Conservation (phyloP, 2,329 filamentous ascomycete genomes). For the Colletotrichum horii region DNA sequence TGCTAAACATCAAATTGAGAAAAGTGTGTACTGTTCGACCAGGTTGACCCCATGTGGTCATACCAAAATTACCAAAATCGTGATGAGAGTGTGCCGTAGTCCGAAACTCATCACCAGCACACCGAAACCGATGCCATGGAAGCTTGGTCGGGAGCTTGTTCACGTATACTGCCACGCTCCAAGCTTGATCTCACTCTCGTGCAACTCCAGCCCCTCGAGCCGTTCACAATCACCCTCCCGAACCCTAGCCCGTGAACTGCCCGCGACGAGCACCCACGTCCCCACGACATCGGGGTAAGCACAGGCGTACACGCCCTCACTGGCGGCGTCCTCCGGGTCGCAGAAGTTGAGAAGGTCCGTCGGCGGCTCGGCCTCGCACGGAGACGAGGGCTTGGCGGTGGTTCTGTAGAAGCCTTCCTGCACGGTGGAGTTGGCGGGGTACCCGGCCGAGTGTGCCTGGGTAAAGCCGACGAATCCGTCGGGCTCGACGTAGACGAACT, state of each 20-base stretch:
- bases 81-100: neutral
- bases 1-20: neutral
- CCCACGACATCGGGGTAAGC: neutral
- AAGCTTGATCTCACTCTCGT: slow-evolving; percentile 25
- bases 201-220: slow-evolving; percentile 36
- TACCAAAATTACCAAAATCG: neutral
- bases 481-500: slow-evolving; percentile 62
- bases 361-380: neutral
- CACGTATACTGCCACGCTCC: slow-evolving; percentile 44
- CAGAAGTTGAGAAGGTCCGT: neutral
- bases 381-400: slow-evolving; percentile 26
- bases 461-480: slow-evolving; percentile 63
- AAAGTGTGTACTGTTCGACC: neutral
- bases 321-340: slow-evolving; percentile 19
- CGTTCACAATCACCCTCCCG: slow-evolving; percentile 32
- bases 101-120: neutral
- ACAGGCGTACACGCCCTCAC: slow-evolving; percentile 14
- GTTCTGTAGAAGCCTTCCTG: slow-evolving; percentile 50
- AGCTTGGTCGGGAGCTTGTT: neutral
- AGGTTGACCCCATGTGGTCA: rapidly evolving
- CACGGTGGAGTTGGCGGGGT: slow-evolving; percentile 54
- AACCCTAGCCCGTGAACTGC: slow-evolving; percentile 17
- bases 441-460: slow-evolving; percentile 54
- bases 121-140: rapidly evolving
- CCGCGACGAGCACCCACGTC: neutral